Base-by-base conservation (phyloP, 192 early-diverging fungal genomes). In the Mortierella claussenii region DNA sequence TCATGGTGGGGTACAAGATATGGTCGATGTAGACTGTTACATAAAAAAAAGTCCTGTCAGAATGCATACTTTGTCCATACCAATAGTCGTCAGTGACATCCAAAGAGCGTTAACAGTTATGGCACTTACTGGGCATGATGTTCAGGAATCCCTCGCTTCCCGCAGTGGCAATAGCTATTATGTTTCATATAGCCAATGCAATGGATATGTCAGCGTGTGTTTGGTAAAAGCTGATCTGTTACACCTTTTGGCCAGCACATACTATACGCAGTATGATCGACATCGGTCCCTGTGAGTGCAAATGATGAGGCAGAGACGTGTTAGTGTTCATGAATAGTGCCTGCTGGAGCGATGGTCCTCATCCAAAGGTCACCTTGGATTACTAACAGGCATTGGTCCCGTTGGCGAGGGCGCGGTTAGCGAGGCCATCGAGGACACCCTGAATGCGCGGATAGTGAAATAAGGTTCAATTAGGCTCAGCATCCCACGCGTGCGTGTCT, bases 391-490 rank as follows among this genome's bases (percentile, higher is more conserved):
- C 87, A 62, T 89, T 89, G 18, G 87, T 89, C 31, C 87, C 86
- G 74, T 87, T 80, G 3, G 87, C 84, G 32, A 87, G 67, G 30
- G 87, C 81, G 20, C 84, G 80, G 70, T 89, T 89, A 17, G 87
- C 87, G 36, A 89, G 70, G 18, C 81, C 78, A 57, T 89, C 87
- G n/a, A 89, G 68, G n/a, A 89, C 87, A 44, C 87, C 87, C 83
- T 87, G 57, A 28, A 23, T 26, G 36, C 26, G 17, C 28, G 18
- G 28, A 33, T 11, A 12, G n/a, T 42, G n/a, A 50, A 40, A 32
- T 37, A 34, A n/a, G 44, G n/a, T 34, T 36, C n/a, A n/a, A n/a
- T n/a, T n/a, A n/a, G n/a, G n/a, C n/a, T n/a, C n/a, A n/a, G n/a
- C n/a, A n/a, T n/a, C n/a, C n/a, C n/a, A n/a, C n/a, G n/a, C n/a